These are phyloP conservation scores for Talaromyces albobiverticillius DNA, from an alignment of 2,329 filamentous ascomycete genomes.

Conservation along the genomic window DNA sequence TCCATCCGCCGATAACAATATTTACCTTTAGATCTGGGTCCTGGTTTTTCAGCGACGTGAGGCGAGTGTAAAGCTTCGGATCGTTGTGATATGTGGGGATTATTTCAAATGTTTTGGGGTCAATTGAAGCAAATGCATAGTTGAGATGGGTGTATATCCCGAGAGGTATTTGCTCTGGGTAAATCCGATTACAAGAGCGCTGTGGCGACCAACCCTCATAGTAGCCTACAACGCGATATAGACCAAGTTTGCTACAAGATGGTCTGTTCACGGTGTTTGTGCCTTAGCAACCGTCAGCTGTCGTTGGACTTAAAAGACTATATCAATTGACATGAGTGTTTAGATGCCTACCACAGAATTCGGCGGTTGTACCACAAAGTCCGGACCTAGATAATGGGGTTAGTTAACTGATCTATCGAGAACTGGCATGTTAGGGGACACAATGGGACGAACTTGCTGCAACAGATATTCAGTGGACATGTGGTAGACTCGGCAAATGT, in stretches of 20 bases:
- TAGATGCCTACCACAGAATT: slow-evolving; percentile 15
- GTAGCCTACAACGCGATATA: slow-evolving; percentile 27
- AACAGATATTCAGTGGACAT: neutral
- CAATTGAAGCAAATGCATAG: slow-evolving; percentile 40
- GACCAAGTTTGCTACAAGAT: neutral
- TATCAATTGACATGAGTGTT: no score
- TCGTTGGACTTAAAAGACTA: neutral
- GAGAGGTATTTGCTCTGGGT: neutral
- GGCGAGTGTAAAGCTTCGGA: slow-evolving; percentile 17
- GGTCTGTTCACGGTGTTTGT: neutral
- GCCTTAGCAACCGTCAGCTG: neutral
- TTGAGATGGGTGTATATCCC: neutral
- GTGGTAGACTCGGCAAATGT: neutral
- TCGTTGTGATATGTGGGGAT: slow-evolving; percentile 23
- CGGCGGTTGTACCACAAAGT: slow-evolving; percentile 11
- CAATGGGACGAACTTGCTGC: neutral
- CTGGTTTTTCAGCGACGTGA: slow-evolving; percentile 31
- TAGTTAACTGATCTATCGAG: neutral
- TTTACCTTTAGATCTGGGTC: slow-evolving; percentile 28
- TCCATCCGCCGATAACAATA: slow-evolving; percentile 21
- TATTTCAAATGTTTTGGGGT: slow-evolving; percentile 28
- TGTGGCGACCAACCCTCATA: slow-evolving; percentile 27
- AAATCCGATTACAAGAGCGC: neutral
- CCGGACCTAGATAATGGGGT: neutral
- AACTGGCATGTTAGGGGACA: no score